phyloP scores from a whole-genome alignment of 1,284 basidiomycete genomes.

The Boletus chippewaensis region DNA sequence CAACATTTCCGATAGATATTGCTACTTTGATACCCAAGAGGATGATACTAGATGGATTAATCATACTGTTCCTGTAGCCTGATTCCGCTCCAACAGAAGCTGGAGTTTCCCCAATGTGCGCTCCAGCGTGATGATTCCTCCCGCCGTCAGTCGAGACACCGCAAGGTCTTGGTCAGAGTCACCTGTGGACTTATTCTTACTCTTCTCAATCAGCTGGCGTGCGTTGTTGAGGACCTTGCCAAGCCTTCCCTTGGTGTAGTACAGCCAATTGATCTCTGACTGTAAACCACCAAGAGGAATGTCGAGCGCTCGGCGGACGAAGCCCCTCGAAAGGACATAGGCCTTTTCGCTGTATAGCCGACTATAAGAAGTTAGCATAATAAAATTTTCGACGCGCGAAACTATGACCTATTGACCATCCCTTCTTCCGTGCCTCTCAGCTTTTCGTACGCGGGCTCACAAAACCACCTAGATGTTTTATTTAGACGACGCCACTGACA shows the following conservation, averaged over 20 bases:
- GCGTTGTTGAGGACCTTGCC: conserved; percentile 64
- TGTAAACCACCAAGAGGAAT: conserved; percentile 67
- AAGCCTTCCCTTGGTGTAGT: conserved; percentile 60
- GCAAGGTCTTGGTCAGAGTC: conserved; percentile 52
- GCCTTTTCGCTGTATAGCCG: conserved; percentile 89
- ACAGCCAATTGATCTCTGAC: conserved; percentile 70
- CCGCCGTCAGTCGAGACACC: conserved; percentile 69
- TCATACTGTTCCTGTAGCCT: conserved; percentile 15
- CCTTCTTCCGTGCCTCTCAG: conserved; percentile 85
- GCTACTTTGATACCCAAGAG: conserved; percentile 18
- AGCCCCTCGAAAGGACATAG: conserved; percentile 83
- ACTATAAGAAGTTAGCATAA: conserved; percentile 33
- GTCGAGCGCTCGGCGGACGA: conserved; percentile 81
- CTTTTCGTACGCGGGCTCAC: conserved; percentile 89
- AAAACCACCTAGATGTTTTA: conserved; percentile 62
- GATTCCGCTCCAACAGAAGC: conserved; percentile 25
- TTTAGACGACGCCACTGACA: conserved; percentile 2
- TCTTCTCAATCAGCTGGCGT: conserved; percentile 60
- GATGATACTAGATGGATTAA: conserved; percentile 12
- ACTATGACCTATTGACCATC: conserved; percentile 64
- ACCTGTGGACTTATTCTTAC: conserved; percentile 37
- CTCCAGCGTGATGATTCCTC: conserved; percentile 76
- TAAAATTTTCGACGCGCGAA: background rate
- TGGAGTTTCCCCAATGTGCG: conserved; percentile 60
- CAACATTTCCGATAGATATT: conserved; percentile 27